Evolutionary conservation across 148 eudicot genomes (phyloP), one percentile per base, ranked within the genome.

Genomic region (Bassia scoparia): DNA sequence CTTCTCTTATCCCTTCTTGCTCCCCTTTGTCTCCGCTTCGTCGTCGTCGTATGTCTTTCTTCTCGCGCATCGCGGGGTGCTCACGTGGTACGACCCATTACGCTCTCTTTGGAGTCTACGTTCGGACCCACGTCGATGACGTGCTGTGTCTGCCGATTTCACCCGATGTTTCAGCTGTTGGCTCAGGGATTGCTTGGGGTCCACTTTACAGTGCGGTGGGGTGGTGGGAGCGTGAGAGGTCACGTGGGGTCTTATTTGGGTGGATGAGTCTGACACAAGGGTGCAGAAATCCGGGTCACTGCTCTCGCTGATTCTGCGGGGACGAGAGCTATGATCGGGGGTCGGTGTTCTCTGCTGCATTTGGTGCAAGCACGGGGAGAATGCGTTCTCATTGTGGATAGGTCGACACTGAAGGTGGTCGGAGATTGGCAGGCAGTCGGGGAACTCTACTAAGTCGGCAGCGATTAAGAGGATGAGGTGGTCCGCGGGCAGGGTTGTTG

Each of bases 51-150:
- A 48, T 9, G 10, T 85, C 95, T 30, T 93, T 20, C 80, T 82
- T 73, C 69, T 83, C 10, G 95, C 89, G 23, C 95, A 90, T 81
- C 83, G 77, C n/a, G 89, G 89, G n/a, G 86, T 82, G 77, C 67
- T 93, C 46, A 83, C 97, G 1, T 71, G 49, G 13, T 93, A 87
- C 78, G 86, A 90, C 62, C 77, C 18, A 1, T 83, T 72, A 74
- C 74, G 9, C 74, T 93, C 29, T 24, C 73, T 1, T 89, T 76
- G 33, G 35, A 74, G 8, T 83, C 78, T 3, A 84, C 97, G 4
- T 81, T 31, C 84, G 86, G 21, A 89, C 98, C 13, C 98, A 93
- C 53, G 72, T 93, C 7, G 83, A 86, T 49, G 15, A 52, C 7
- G 82, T 93, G 61, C 70, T 85, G 27, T 81, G 87, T 3, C 55